Base-by-base conservation (phyloP, 2,329 filamentous ascomycete species). In the Diaporthe aspalathi region DNA sequence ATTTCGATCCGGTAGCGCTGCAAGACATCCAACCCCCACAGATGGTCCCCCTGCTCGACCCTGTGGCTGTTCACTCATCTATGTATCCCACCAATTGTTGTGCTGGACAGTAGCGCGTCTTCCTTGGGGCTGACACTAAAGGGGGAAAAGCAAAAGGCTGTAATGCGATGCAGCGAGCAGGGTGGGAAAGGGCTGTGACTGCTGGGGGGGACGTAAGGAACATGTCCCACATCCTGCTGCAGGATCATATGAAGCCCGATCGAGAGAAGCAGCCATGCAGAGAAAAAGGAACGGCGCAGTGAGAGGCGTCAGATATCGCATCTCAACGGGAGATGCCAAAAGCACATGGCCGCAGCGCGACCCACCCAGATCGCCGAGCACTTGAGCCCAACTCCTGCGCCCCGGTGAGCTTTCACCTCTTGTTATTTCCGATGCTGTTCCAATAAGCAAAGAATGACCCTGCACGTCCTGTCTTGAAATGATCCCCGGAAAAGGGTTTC, bases 41-140 rank as follows among this genome's bases (percentile, higher is more conserved):
- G 40, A 50, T 32, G 17, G 17, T 45, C 17, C 49, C 29, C 47
- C 29, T 29, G 71, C 47, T 35, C 47, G 24, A 60, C 35, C 43
- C n/a, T 43, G 56, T 67, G 71, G 68, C 60, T 67, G 62, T 40
- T 65, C 68, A 49, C 24, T 65, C 62, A 63, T 56, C 62, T 67
- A 50, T 29, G 47, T 32, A 16, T 4, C 49, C 35, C 43, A 27
- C 71, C 68, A 72, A 68, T 72, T 50, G 56, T 24, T 20, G 24
- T 9, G n/a, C 16, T 62, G 43, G 24, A 38, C 47, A 17, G 24
- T n/a, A 29, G 62, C 47, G 63, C 62, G 70, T 57, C 50, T 56
- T 32, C 50, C 40, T 47, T 20, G 45, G 32, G 53, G 27, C 29
- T 32, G 67, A 5, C 29, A 52, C 45, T 54, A 24, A 24, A 60